A percentile compares a stretch with the other conserved stretches of the same genome.
phyloP scores from a whole-genome alignment of 2,329 filamentous ascomycete species.

The Aschersonia sp. region DNA sequence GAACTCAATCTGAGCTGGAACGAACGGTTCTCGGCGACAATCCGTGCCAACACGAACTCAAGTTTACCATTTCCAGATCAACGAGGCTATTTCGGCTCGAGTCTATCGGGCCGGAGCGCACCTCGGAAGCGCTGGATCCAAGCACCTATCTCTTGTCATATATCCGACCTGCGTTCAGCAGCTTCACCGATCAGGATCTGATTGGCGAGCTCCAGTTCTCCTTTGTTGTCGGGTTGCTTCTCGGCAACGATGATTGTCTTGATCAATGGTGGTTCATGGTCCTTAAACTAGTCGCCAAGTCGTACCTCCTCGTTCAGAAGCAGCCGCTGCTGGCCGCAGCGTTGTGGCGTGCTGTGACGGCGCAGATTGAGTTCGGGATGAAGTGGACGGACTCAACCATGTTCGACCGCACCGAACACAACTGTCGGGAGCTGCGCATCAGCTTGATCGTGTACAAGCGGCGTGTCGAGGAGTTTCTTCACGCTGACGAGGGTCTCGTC shows the following conservation, averaged over 20 bases:
- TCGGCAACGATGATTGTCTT: slow-evolving; percentile 43
- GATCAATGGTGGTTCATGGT: slow-evolving; percentile 48
- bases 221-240: slow-evolving; percentile 40
- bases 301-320: slow-evolving; percentile 26
- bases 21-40: slow-evolving; percentile 13
- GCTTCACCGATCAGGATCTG: slow-evolving; percentile 25
- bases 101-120: slow-evolving; percentile 21
- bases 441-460: slow-evolving; percentile 39
- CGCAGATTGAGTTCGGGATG: slow-evolving; percentile 40
- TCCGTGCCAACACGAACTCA: slow-evolving; percentile 22
- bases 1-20: slow-evolving; percentile 24
- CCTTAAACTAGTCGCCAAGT: slow-evolving; percentile 34
- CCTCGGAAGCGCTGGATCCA: slow-evolving; percentile 31
- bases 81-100: slow-evolving; percentile 26
- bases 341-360: slow-evolving; percentile 35
- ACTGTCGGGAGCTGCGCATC: slow-evolving; percentile 23
- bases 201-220: slow-evolving; percentile 46
- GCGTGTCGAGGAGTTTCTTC: slow-evolving; percentile 32
- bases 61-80: slow-evolving; percentile 30
- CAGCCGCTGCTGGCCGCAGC: slow-evolving; percentile 28
- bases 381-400: slow-evolving; percentile 31
- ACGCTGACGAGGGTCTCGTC: slow-evolving; percentile 14
- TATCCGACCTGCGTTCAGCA: slow-evolving; percentile 15
- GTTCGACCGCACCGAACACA: slow-evolving; percentile 19
- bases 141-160: slow-evolving; percentile 28